Base-by-base conservation (phyloP, 108 stramenopile species). In the Chaetoceros tenuissimus region DNA sequence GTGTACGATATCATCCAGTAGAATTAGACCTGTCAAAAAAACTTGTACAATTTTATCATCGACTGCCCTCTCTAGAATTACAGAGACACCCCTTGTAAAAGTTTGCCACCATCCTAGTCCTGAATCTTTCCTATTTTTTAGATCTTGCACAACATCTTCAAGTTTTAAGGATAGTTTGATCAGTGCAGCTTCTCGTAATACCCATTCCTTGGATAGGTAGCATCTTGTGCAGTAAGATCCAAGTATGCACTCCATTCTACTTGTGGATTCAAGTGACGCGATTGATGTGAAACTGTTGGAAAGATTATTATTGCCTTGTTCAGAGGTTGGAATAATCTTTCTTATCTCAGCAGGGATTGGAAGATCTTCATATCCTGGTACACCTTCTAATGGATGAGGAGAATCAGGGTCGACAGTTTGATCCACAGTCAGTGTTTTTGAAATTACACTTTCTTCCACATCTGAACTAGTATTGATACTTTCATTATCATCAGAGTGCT, bases 191-290 rank as follows among this genome's bases (percentile, higher is more conserved):
- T 71, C 70, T 16, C 63, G 20, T 30, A 71, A 26, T 31, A 18
- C 43, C 62, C 62, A 71, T n/a, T 34, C 30, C 29, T 61, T 65
- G 3, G 56, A 58, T 31, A 52, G 34, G 16, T 65, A 30, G 59
- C 70, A 71, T 10, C 40, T 26, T n/a, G 62, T 64, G n/a, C 47
- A n/a, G 22, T 71, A 71, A 21, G 34, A 24, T 16, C 70, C 70
- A 26, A 71, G 24, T 3, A 66, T 20, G 1, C 13, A 24, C 3
- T 48, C 48, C 3, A 62, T 22, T 28, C 16, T 62, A n/a, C n/a
- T 16, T 34, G 51, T 49, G n/a, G 24, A 17, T 19, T 51, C 26
- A 28, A 8, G 22, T 22, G 53, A 3, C 23, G n/a, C 5, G 13
- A 10, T 5, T 5, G 34, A 40, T n/a, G n/a, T n/a, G n/a, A n/a